These are phyloP conservation scores for Graphiopsis chlorocephala DNA, from an alignment of 2,329 filamentous ascomycete genomes.

Conservation along the genomic window DNA sequence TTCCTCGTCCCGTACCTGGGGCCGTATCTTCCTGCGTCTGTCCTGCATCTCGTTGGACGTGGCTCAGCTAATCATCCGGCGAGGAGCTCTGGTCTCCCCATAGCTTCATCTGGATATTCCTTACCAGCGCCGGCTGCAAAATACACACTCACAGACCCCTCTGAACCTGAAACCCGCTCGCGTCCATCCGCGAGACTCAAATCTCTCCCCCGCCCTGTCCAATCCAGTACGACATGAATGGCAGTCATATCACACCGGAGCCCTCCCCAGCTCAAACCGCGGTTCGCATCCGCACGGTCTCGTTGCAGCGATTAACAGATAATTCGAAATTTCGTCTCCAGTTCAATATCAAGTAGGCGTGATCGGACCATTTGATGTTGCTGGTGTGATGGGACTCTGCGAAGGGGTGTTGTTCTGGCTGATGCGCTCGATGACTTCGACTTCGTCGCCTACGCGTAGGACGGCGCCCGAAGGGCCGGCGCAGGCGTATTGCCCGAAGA, in stretches of 20 bases:
- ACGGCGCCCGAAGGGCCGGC: slow-evolving; percentile 35
- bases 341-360: slow-evolving; percentile 15
- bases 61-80: not conserved
- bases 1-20: not conserved
- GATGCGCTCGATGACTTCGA: slow-evolving; percentile 29
- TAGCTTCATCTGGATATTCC: not conserved
- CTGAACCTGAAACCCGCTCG: too few relatives aligned
- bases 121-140: not conserved
- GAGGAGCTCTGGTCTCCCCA: not conserved
- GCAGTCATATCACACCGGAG: not conserved
- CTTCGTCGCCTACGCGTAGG: slow-evolving; percentile 33
- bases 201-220: not conserved
- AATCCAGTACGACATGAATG: not conserved
- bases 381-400: slow-evolving; percentile 11
- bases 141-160: too few relatives aligned
- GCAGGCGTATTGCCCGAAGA: slow-evolving; percentile 37
- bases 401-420: slow-evolving; percentile 19
- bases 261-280: too few relatives aligned
- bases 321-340: too few relatives aligned
- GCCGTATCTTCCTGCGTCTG: not conserved
- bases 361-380: slow-evolving; percentile 10
- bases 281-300: not conserved
- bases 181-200: too few relatives aligned
- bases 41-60: not conserved
- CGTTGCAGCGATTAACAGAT: too few relatives aligned